phyloP scores from a whole-genome alignment of 495 filamentous ascomycete genomes.

The Podospora sp. region DNA sequence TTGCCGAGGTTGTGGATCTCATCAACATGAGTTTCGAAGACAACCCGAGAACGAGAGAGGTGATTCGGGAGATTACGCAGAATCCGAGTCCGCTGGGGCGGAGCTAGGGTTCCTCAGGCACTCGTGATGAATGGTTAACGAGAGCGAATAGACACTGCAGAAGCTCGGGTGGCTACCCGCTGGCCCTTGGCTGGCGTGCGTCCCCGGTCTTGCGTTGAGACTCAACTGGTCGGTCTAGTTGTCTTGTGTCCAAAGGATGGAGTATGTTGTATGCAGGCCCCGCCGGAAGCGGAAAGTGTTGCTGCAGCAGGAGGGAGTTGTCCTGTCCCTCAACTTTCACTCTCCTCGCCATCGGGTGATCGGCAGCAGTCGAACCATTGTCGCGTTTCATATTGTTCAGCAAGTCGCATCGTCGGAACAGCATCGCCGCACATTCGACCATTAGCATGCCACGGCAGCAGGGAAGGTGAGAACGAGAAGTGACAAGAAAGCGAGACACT shows the following conservation, averaged over 20 bases:
- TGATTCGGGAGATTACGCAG: slow-evolving; percentile 75
- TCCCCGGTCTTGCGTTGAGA: background rate
- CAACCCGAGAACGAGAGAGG: slow-evolving; percentile 72
- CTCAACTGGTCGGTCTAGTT: background rate
- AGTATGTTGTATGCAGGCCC: background rate
- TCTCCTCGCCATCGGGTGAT: background rate
- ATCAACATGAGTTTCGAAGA: slow-evolving; percentile 90
- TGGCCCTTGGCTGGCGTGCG: background rate
- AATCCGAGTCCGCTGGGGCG: slow-evolving; percentile 39
- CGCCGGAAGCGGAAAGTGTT: background rate
- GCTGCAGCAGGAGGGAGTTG: background rate
- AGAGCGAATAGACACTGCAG: background rate
- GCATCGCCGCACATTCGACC: background rate
- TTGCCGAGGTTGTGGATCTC: slow-evolving; percentile 84
- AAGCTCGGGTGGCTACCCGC: background rate
- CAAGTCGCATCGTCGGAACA: background rate
- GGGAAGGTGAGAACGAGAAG: background rate
- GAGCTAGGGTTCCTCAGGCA: background rate
- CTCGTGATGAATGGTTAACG: background rate
- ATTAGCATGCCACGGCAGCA: background rate
- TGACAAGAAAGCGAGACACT: background rate
- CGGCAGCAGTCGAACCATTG: background rate
- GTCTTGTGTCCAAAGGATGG: background rate
- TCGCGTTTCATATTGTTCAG: background rate
- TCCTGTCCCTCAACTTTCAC: background rate